phyloP scores from a whole-genome alignment of 805 yeast genomes.

The Saccharomycopsis selenospora region DNA sequence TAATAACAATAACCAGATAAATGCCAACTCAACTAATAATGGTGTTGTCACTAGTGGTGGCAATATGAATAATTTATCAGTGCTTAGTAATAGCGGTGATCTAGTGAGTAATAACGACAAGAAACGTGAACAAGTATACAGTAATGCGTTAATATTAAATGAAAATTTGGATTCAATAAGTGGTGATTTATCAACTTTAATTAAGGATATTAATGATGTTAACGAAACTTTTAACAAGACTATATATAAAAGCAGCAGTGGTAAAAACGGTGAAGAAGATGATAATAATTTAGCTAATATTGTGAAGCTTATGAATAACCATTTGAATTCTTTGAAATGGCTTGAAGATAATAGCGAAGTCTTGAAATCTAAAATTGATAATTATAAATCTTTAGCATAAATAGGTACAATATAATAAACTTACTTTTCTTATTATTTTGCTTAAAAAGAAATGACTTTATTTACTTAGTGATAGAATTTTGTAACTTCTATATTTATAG shows the following conservation, averaged over 20 bases:
- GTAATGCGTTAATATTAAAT: constrained; percentile 76
- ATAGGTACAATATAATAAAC: no score
- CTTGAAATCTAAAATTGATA: constrained; percentile 54
- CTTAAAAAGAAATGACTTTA: no score
- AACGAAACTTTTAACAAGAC: constrained; percentile 73
- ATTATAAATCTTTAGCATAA: constrained; percentile 16
- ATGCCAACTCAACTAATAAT: constrained; percentile 22
- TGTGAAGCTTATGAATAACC: constrained; percentile 76
- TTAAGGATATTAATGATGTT: constrained; percentile 75
- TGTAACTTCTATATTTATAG: no score
- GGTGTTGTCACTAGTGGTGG: constrained; percentile 28
- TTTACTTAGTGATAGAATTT: no score
- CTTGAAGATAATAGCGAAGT: constrained; percentile 66
- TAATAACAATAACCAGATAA: not conserved
- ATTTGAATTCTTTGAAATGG: constrained; percentile 83
- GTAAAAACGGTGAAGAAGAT: constrained; percentile 32
- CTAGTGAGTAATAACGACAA: constrained; percentile 59
- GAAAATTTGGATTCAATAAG: constrained; percentile 75
- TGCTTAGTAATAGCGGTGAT: constrained; percentile 7
- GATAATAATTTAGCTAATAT: constrained; percentile 55
- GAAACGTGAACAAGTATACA: constrained; percentile 84
- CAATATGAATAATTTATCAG: constrained; percentile 26
- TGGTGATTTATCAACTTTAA: constrained; percentile 63
- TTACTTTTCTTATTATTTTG: no score
- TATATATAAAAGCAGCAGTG: constrained; percentile 30